phyloP scores from a whole-genome alignment of 257 asterid genomes.

The Solanum commersonii region DNA sequence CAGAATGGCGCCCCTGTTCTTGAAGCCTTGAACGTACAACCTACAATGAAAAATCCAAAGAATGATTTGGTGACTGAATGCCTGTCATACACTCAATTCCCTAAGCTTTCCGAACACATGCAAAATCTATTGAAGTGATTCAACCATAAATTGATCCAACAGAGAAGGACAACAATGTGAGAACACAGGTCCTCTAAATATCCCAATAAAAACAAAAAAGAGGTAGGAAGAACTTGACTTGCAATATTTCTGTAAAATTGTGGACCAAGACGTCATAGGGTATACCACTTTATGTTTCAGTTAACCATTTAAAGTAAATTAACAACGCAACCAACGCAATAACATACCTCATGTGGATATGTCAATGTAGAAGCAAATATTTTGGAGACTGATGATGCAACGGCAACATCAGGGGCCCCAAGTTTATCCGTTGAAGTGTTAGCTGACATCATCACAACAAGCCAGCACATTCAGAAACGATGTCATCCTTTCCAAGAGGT shows the following conservation, averaged over 20 bases:
- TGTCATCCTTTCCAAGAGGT: not conserved
- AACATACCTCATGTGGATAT: conserved; percentile 83
- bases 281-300: not conserved
- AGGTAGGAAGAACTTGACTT: not conserved
- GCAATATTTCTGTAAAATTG: not conserved
- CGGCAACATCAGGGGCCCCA: conserved; percentile 66
- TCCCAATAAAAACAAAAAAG: not conserved
- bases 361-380: conserved; percentile 91
- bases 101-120: not conserved
- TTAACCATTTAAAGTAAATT: not conserved
- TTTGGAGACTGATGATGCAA: conserved; percentile 90
- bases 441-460: conserved; percentile 28
- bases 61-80: not conserved
- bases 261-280: not conserved
- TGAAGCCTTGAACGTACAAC: conserved; percentile 97
- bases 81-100: not conserved
- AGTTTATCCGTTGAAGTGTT: conserved; percentile 66
- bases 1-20: conserved; percentile 96
- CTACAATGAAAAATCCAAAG: conserved; percentile 21
- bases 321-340: not conserved
- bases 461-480: conserved; percentile 1
- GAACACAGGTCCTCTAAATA: not conserved
- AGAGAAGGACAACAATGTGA: not conserved
- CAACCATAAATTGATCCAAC: not conserved
- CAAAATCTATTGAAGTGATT: not conserved